These are phyloP conservation scores for Henckelia pumila DNA, from an alignment of 257 asterid genomes.

Conservation along the genomic window DNA sequence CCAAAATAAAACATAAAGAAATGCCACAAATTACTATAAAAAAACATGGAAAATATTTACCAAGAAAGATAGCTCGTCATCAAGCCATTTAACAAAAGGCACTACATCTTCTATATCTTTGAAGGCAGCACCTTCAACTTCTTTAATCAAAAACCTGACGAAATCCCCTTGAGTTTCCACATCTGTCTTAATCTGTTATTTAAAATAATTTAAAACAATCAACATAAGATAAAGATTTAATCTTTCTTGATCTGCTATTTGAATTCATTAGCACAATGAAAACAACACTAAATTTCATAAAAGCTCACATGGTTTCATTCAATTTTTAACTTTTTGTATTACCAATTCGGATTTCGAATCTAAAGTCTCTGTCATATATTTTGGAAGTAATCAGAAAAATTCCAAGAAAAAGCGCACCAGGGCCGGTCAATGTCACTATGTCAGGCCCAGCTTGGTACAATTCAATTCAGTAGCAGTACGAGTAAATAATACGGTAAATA, in stretches of 20 bases:
- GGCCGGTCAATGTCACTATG: conserved; percentile 43
- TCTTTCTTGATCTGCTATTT: neutral
- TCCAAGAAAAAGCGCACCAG: conserved; percentile 40
- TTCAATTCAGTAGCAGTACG: conserved; percentile 27
- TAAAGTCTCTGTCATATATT: conserved; percentile 47
- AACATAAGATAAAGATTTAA: conserved; percentile 8
- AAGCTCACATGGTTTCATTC: conserved; percentile 37
- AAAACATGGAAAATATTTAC: conserved; percentile 30
- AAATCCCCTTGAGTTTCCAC: conserved; percentile 96
- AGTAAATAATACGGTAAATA: conserved; percentile 30
- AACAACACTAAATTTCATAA: conserved; percentile 33
- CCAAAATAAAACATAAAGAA: neutral
- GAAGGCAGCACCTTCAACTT: conserved; percentile 83
- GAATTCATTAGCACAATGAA: conserved; percentile 11
- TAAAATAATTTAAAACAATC: conserved; percentile 4
- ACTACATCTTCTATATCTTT: conserved; percentile 88
- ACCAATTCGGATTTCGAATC: conserved; percentile 43
- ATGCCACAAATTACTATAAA: neutral
- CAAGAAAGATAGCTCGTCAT: conserved; percentile 91
- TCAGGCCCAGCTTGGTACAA: conserved; percentile 39
- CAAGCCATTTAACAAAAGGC: conserved; percentile 97
- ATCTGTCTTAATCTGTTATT: conserved; percentile 84
- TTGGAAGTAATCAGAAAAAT: conserved; percentile 26
- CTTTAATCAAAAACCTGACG: conserved; percentile 81
- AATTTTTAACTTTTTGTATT: conserved; percentile 26